Base-by-base conservation (phyloP, 1,284 basidiomycete genomes). In the Rhizoctonia solani region DNA sequence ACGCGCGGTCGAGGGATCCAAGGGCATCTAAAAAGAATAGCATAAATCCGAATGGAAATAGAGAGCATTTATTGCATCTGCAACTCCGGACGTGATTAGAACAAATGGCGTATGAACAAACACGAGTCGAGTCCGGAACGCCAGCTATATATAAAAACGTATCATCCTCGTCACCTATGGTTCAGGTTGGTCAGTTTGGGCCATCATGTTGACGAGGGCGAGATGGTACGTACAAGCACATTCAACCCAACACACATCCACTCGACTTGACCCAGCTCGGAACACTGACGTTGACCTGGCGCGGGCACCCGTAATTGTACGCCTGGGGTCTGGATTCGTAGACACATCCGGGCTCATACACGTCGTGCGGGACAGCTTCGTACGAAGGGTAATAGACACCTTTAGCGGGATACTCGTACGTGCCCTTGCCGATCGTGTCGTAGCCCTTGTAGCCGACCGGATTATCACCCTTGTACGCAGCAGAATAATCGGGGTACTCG, bases 211-310 rank as follows among this genome's bases (percentile, higher is more conserved):
- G n/a, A n/a, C n/a, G n/a, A n/a, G 37, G 37, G 37, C 8, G 37
- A 16, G 9, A 16, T 39, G 37, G 37, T 8, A 58, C 55, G 4
- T 16, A 58, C 55, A 34, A 46, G 34, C 54, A 55, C 37, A 58
- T 32, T 9, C 44, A 58, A 47, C 55, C 47, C 55, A 58, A 47
- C n/a, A 58, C 29, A 47, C 55, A 58, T 23, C 55, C 55, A n/a
- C 14, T 58, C 55, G 55, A 44, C 42, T 58, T 34, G 2, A 47
- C 42, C 55, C 55, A 58, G 8, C 27, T 41, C 2, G 55, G 55
- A n/a, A 58, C 42, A 21, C 41, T 25, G 42, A 58, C 55, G n/a
- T 58, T 39, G 19, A 30, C 44, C 27, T 39, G 47, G 27, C 19
- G 19, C 21, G 21, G 44, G 44, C 44, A 47, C 6, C 13, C 44